phyloP scores from a whole-genome alignment of 108 stramenopile genomes.

The Skeletonema grethae region DNA sequence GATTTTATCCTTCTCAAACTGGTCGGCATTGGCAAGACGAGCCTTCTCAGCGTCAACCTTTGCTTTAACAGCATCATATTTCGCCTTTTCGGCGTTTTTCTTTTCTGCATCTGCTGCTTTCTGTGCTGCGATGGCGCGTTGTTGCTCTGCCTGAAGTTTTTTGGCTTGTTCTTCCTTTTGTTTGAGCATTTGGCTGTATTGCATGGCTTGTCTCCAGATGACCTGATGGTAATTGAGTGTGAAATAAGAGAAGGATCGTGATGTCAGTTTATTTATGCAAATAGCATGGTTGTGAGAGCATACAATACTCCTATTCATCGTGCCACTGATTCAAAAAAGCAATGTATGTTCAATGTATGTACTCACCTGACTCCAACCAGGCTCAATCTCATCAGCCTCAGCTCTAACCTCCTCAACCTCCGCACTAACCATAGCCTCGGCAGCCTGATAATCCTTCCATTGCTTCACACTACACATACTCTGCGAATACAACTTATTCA shows the following conservation, averaged over 20 bases:
- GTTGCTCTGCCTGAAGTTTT: constrained; percentile 57
- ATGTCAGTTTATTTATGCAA: background rate
- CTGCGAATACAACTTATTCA: constrained; percentile 89
- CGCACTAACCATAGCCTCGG: constrained; percentile 80
- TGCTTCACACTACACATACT: constrained; percentile 92
- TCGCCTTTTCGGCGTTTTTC: constrained; percentile 48
- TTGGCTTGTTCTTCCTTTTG: constrained; percentile 77
- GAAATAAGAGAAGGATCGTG: background rate
- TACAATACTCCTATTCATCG: too few relatives aligned
- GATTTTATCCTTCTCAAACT: constrained; percentile 25
- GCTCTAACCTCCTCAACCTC: constrained; percentile 92
- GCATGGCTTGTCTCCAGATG: constrained; percentile 93
- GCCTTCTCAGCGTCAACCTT: constrained; percentile 44
- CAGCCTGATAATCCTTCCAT: constrained; percentile 86
- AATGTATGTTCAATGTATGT: background rate
- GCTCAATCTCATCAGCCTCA: constrained; percentile 91
- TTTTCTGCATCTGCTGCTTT: constrained; percentile 29
- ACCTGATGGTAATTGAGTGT: constrained; percentile 46
- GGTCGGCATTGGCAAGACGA: constrained; percentile 50
- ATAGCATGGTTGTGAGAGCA: too few relatives aligned
- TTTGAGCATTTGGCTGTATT: constrained; percentile 90
- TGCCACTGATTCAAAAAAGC: too few relatives aligned
- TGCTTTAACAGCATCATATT: constrained; percentile 39
- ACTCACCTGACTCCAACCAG: constrained; percentile 86
- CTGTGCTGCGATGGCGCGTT: constrained; percentile 58